A percentile compares a stretch with the other conserved stretches of the same genome.
phyloP scores from a whole-genome alignment of 2,329 filamentous ascomycete species.

The Pseudocercospora eumusae region DNA sequence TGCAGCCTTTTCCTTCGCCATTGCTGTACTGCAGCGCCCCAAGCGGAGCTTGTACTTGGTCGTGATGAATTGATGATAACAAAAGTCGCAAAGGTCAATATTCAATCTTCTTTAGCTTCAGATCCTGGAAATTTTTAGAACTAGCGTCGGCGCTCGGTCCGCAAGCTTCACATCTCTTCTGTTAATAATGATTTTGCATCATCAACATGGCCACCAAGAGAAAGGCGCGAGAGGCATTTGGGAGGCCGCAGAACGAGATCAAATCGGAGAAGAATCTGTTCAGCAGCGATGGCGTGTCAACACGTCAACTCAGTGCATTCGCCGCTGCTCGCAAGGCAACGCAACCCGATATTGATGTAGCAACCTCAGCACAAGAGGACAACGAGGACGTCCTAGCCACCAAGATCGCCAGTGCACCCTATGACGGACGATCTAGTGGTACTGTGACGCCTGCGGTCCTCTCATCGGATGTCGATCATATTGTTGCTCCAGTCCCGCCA shows the following conservation, averaged over 20 bases:
- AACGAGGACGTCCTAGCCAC: slow-evolving; percentile 16
- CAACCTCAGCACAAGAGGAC: slow-evolving; percentile 4
- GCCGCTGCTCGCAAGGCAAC: slow-evolving; percentile 34
- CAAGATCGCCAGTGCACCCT: slow-evolving; percentile 27
- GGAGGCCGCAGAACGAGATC: slow-evolving; percentile 16
- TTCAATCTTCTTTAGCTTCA: slow-evolving; percentile 3
- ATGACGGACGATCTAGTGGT: slow-evolving; percentile 24
- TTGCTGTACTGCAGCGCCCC: slow-evolving; percentile 8
- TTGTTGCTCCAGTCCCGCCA: not conserved
- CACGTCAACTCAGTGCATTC: slow-evolving; percentile 37
- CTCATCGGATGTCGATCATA: slow-evolving; percentile 9
- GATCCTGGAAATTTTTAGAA: not conserved
- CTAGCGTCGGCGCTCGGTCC: not conserved
- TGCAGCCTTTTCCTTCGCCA: slow-evolving; percentile 18
- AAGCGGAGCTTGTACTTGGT: not conserved
- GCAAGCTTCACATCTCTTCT: not conserved
- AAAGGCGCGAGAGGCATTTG: slow-evolving; percentile 41
- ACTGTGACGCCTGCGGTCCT: not conserved
- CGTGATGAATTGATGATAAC: not conserved
- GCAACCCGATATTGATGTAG: slow-evolving; percentile 14
- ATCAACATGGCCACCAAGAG: slow-evolving; percentile 37
- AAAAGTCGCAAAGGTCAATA: slow-evolving; percentile 4
- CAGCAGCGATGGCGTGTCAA: not conserved
- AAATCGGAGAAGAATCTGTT: not conserved
- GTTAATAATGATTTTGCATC: not conserved